Percentiles rank a stretch among this genome's conserved stretches.
Evolutionary conservation across 805 yeast genomes (phyloP).

Genomic region (Metschnikowia bowlesiae): DNA sequence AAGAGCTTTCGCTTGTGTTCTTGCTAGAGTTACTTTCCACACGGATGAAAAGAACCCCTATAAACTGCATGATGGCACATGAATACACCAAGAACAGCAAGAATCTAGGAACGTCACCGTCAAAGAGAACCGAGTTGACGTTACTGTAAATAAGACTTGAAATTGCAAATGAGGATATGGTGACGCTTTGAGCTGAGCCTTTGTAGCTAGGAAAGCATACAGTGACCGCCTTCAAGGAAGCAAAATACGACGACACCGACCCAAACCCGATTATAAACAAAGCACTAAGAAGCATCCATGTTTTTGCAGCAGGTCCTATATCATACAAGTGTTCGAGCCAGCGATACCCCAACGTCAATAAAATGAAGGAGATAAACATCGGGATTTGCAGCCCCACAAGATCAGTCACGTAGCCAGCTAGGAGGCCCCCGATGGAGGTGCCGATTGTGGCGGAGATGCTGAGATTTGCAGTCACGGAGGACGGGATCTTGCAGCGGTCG

Average conservation of each 20-base stretch:
- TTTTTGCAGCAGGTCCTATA: conserved; percentile 17
- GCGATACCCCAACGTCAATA: conserved; percentile 24
- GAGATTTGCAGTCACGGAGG: conserved; percentile 28
- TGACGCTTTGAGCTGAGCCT: conserved; percentile 34
- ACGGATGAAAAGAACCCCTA: conserved; percentile 30
- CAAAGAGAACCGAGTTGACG: conserved; percentile 18
- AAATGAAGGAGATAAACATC: conserved; percentile 23
- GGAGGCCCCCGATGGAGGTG: conserved; percentile 29
- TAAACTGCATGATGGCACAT: conserved; percentile 21
- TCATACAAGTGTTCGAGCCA: conserved; percentile 24
- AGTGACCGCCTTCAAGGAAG: conserved; percentile 32
- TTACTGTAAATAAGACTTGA: conserved; percentile 25
- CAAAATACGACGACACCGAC: conserved; percentile 31
- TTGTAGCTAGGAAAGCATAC: conserved; percentile 28
- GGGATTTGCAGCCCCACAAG: conserved; percentile 32
- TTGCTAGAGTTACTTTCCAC: conserved; percentile 22
- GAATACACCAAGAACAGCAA: conserved; percentile 21
- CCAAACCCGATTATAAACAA: conserved; percentile 33
- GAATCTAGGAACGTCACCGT: conserved; percentile 22
- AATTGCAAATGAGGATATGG: conserved; percentile 36
- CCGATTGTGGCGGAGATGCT: conserved; percentile 31
- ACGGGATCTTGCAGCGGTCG: conserved; percentile 24
- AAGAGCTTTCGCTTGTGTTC: not conserved
- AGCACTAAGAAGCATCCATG: conserved; percentile 18
- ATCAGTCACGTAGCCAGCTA: conserved; percentile 32